These are phyloP conservation scores for Backusella australiensis DNA, from an alignment of 192 early-diverging fungal genomes.

Conservation along the genomic window DNA sequence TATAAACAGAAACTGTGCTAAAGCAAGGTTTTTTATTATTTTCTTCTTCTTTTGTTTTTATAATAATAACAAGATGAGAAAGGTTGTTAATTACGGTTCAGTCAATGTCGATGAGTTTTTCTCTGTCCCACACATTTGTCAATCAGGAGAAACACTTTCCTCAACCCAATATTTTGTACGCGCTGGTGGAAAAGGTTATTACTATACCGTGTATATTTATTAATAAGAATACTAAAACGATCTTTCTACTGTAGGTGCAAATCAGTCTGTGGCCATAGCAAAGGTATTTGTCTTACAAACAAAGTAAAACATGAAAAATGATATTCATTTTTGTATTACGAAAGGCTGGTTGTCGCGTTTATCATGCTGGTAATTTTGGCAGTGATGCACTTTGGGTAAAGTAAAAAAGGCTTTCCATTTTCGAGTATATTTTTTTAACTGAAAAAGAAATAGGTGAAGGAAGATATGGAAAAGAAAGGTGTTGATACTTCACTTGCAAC, in stretches of 20 bases:
- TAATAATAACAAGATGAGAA: conserved; percentile 20
- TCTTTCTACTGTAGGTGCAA: conserved; percentile 61
- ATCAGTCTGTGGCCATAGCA: conserved; percentile 85
- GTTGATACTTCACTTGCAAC: conserved; percentile 65
- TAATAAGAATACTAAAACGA: neutral
- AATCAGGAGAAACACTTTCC: conserved; percentile 47
- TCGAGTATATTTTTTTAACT: neutral
- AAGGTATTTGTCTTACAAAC: conserved; percentile 38
- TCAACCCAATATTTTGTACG: conserved; percentile 50
- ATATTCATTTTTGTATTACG: neutral
- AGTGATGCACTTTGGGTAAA: conserved; percentile 72
- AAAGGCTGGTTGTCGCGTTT: conserved; percentile 63
- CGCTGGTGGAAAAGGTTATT: conserved; percentile 69
- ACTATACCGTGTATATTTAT: neutral
- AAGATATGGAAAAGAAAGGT: conserved; percentile 58
- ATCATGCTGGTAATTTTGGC: conserved; percentile 80
- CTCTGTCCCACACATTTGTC: conserved; percentile 68
- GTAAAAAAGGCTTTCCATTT: neutral
- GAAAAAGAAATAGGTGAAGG: conserved; percentile 36
- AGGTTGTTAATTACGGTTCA: conserved; percentile 68
- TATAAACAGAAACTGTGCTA: neutral
- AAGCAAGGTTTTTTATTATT: neutral
- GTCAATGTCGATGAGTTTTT: conserved; percentile 83
- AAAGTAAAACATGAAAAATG: neutral
- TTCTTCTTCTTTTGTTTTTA: neutral